These are phyloP conservation scores for Amanita phalloides DNA, from an alignment of 768 basidiomycete species.

Conservation along the genomic window DNA sequence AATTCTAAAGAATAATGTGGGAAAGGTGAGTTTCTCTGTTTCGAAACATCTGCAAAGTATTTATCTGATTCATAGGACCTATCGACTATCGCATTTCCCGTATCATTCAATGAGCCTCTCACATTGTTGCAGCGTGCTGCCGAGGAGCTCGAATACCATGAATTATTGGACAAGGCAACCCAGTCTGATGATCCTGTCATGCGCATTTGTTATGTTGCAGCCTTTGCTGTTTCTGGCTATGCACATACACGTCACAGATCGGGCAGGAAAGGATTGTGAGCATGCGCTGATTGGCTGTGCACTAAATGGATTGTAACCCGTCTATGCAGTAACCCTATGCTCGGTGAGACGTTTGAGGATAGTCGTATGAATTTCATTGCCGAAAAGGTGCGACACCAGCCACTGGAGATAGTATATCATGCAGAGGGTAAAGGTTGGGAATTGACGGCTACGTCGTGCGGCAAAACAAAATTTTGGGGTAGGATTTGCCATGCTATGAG, in stretches of 20 bases:
- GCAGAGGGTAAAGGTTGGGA: conserved; percentile 76
- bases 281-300: conserved; percentile 9
- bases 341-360: conserved; percentile 85
- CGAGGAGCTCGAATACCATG: conserved; percentile 75
- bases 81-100: conserved; percentile 75
- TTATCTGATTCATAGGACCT: conserved; percentile 43
- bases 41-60: not conserved
- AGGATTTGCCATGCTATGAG: conserved; percentile 14
- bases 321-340: conserved; percentile 67
- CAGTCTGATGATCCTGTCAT: conserved; percentile 45
- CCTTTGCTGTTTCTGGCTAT: conserved; percentile 79
- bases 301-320: conserved; percentile 4
- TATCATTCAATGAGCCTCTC: conserved; percentile 84
- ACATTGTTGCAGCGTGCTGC: conserved; percentile 74
- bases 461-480: conserved; percentile 90
- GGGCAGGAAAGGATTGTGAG: conserved; percentile 83
- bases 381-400: conserved; percentile 83
- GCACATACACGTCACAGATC: conserved; percentile 72
- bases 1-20: conserved; percentile 81
- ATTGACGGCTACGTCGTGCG: conserved; percentile 63
- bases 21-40: conserved; percentile 43
- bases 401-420: conserved; percentile 77
- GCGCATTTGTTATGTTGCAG: conserved; percentile 67
- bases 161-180: conserved; percentile 58
- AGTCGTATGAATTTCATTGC: conserved; percentile 71